phyloP scores from a whole-genome alignment of 2,329 filamentous ascomycete species.

The Fusarium acutatum region DNA sequence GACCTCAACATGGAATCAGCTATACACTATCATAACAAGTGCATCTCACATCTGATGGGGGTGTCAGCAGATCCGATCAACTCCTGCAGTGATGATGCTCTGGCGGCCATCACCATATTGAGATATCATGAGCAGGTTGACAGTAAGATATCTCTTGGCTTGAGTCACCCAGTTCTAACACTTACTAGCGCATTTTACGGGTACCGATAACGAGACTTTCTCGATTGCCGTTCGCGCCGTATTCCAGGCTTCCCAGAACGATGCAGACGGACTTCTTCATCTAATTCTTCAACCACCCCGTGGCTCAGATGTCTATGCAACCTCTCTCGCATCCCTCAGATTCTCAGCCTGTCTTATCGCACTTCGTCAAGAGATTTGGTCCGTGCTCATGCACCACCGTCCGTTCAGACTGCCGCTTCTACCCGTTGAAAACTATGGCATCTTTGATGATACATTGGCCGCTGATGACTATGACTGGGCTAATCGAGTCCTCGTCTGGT shows the following conservation, averaged over 20 bases:
- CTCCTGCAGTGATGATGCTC: neutral
- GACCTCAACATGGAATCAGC: neutral
- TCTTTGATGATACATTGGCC: accelerated
- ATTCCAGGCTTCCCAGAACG: neutral
- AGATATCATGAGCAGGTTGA: neutral
- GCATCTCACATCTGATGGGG: neutral
- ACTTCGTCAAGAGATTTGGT: accelerated
- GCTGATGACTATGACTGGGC: neutral
- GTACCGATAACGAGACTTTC: neutral
- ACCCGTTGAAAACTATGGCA: accelerated
- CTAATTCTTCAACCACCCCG: neutral
- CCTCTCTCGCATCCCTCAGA: accelerated
- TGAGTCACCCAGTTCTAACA: neutral
- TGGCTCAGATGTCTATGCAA: neutral
- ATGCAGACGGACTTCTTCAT: neutral
- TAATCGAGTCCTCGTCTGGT: neutral
- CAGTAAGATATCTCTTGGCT: neutral
- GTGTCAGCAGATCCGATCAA: neutral
- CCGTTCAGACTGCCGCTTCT: neutral
- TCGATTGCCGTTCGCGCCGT: neutral
- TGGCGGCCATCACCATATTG: neutral
- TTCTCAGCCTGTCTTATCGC: accelerated
- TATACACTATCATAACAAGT: accelerated
- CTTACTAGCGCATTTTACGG: accelerated
- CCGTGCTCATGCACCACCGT: neutral